These are phyloP conservation scores for Endocarpon pusillum DNA, from an alignment of 495 filamentous ascomycete genomes.

Conservation along the genomic window DNA sequence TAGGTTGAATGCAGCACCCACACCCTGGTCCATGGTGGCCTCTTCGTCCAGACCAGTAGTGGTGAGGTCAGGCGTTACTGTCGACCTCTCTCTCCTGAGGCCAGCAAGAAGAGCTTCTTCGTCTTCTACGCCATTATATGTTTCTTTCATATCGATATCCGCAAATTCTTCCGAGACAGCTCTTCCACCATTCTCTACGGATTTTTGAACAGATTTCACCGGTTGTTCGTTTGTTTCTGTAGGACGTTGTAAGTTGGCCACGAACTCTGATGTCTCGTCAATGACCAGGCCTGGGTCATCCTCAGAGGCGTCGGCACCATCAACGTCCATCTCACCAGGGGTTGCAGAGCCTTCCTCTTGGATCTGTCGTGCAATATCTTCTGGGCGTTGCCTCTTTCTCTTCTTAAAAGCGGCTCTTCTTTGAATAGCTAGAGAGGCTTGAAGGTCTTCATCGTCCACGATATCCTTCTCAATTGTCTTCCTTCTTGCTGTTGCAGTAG, in stretches of 20 bases:
- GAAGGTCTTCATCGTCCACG: slow-evolving; percentile 84
- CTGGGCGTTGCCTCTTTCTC: slow-evolving; percentile 63
- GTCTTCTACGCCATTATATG: slow-evolving; percentile 39
- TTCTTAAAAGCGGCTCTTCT: slow-evolving; percentile 74
- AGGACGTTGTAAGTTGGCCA: slow-evolving; percentile 60
- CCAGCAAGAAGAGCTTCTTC: slow-evolving; percentile 32
- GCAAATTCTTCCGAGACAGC: slow-evolving; percentile 24
- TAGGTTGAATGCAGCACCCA: slow-evolving; percentile 67
- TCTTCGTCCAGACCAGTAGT: slow-evolving; percentile 75
- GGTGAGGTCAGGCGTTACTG: slow-evolving; percentile 34
- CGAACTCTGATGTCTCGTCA: slow-evolving; percentile 89
- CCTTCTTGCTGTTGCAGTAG: slow-evolving; percentile 24
- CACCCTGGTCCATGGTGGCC: slow-evolving; percentile 52
- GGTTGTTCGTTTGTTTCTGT: slow-evolving; percentile 25
- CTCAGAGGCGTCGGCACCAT: slow-evolving; percentile 26
- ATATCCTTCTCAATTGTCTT: slow-evolving; percentile 55
- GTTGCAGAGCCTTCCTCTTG: slow-evolving; percentile 52
- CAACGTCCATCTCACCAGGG: slow-evolving; percentile 26
- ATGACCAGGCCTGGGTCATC: slow-evolving; percentile 66
- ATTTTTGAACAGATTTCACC: slow-evolving; percentile 33
- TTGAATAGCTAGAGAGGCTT: slow-evolving; percentile 66
- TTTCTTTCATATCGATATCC: slow-evolving; percentile 46
- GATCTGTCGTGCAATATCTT: slow-evolving; percentile 71
- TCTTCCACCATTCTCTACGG: slow-evolving; percentile 18
- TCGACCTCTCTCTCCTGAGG: slow-evolving; percentile 31